Evolutionary conservation across 805 yeast species (phyloP).

Genomic region (Sungouiella thailandica): DNA sequence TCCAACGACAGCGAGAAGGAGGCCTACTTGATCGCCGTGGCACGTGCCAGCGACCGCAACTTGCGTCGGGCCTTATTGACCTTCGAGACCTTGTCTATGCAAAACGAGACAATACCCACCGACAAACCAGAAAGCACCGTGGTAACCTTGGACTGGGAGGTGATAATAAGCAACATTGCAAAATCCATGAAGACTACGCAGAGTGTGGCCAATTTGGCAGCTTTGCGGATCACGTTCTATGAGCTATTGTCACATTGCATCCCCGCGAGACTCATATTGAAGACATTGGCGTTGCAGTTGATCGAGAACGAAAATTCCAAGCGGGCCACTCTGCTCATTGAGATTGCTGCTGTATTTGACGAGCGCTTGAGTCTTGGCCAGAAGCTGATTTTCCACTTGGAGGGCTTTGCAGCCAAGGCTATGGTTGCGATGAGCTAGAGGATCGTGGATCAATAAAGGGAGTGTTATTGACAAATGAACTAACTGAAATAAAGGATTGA

Average conservation of each 20-base stretch:
- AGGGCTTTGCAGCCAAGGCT: conserved; percentile 84
- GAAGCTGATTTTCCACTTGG: conserved; percentile 89
- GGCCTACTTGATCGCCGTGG: conserved; percentile 46
- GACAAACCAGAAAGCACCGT: conserved; percentile 30
- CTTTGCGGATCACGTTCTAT: conserved; percentile 65
- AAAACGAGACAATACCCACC: conserved; percentile 46
- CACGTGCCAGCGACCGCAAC: conserved; percentile 58
- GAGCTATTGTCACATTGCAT: conserved; percentile 91
- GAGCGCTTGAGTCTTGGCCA: conserved; percentile 82
- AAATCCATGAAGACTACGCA: conserved; percentile 53
- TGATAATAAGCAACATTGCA: conserved; percentile 67
- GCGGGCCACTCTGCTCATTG: conserved; percentile 45
- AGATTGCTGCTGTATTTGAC: conserved; percentile 65
- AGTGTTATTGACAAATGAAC: neutral
- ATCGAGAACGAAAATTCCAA: conserved; percentile 23
- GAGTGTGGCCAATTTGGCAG: conserved; percentile 55
- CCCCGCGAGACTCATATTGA: conserved; percentile 78
- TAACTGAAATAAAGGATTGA: no score
- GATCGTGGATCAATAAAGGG: neutral
- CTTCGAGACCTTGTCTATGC: conserved; percentile 78
- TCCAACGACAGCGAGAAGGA: conserved; percentile 29
- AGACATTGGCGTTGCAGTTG: conserved; percentile 46
- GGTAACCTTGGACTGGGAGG: conserved; percentile 84
- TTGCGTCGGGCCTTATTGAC: conserved; percentile 72
- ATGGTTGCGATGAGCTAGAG: conserved; percentile 53